These are phyloP conservation scores for Neurospora intermedia DNA, from an alignment of 495 filamentous ascomycete species.

Conservation along the genomic window DNA sequence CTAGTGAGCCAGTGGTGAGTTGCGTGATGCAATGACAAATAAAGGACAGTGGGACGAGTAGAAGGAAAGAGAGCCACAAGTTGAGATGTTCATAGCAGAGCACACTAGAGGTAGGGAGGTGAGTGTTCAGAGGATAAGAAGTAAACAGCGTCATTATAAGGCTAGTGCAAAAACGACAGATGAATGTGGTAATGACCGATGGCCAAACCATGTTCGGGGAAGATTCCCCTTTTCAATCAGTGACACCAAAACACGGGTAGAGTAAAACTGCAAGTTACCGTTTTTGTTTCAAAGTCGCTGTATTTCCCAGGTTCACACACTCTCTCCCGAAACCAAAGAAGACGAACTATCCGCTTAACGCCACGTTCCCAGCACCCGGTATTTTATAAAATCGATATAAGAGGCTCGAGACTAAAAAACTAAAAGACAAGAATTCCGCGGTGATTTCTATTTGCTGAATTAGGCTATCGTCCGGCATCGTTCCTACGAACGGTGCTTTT, in stretches of 20 bases:
- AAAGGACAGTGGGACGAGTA: neutral
- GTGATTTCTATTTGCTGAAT: neutral
- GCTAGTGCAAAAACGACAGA: neutral
- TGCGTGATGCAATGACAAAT: neutral
- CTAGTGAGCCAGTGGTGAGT: neutral
- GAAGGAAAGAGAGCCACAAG: neutral
- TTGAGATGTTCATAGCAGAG: neutral
- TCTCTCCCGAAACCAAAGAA: neutral
- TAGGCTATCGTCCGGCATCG: neutral
- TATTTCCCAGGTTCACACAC: neutral
- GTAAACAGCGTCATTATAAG: neutral
- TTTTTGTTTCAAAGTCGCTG: neutral
- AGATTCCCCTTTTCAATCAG: neutral
- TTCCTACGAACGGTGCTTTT: constrained; percentile 62
- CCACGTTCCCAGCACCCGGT: constrained; percentile 1
- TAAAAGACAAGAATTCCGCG: neutral
- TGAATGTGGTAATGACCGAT: neutral
- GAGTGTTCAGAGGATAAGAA: neutral
- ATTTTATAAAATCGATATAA: neutral
- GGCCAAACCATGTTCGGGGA: neutral
- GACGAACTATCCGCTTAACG: neutral
- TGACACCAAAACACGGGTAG: neutral
- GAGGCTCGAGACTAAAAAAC: neutral
- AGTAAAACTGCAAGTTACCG: neutral
- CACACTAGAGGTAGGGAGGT: neutral